Percentiles rank a stretch among this genome's conserved stretches.
Evolutionary conservation across 257 asterid genomes (phyloP).

Genomic region (Solanum tacnaense): DNA sequence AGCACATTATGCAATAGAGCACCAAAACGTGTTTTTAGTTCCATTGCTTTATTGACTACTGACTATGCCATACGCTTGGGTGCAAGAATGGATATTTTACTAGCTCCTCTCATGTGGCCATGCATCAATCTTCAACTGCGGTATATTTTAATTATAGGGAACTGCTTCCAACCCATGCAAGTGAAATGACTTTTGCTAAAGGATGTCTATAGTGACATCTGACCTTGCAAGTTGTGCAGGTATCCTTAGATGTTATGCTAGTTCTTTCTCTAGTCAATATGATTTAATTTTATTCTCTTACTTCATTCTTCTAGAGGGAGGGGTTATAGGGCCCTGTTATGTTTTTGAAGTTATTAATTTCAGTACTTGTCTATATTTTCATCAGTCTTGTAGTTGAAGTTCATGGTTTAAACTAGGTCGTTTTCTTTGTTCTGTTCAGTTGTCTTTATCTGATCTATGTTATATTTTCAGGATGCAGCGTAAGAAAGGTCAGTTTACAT

Average conservation of each 20-base stretch:
- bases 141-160: not conserved
- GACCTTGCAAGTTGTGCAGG: not conserved
- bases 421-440: not conserved
- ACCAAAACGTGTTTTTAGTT: not conserved
- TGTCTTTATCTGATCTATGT: not conserved
- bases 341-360: not conserved
- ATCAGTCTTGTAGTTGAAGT: not conserved
- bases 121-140: not conserved
- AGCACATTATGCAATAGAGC: not conserved
- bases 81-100: not conserved
- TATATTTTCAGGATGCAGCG: conserved; percentile 83
- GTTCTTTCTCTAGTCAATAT: not conserved
- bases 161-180: not conserved
- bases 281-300: not conserved
- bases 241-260: not conserved
- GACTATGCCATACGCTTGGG: not conserved
- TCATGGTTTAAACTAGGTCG: not conserved
- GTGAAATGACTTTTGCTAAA: not conserved
- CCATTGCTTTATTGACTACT: not conserved
- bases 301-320: not conserved
- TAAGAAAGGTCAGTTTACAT: conserved; percentile 95
- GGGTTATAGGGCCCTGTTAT: not conserved
- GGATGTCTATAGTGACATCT: not conserved
- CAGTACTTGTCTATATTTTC: not conserved
- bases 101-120: not conserved